Percentiles rank a stretch among this genome's conserved stretches.
Evolutionary conservation across 768 basidiomycete genomes (phyloP).

Genomic region (Mycena sanguinolenta): DNA sequence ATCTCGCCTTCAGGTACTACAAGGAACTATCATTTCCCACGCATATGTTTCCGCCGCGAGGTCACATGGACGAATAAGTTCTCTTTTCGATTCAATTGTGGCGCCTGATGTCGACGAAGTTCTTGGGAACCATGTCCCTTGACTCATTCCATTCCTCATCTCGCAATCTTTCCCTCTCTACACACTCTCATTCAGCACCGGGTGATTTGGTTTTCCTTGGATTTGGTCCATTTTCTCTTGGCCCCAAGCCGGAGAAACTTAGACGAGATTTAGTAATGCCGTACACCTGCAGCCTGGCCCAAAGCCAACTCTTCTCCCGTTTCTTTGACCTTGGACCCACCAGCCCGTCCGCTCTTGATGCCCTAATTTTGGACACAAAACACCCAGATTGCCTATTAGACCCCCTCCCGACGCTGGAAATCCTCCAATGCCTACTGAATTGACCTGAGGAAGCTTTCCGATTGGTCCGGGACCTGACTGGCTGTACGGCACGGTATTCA

Average conservation of each 20-base stretch:
- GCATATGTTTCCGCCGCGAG: background rate
- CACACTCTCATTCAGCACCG: background rate
- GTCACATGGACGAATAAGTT: conserved; percentile 3
- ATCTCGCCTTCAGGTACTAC: background rate
- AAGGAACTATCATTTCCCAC: conserved; percentile 21
- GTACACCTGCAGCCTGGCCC: background rate
- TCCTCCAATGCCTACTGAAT: background rate
- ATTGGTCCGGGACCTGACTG: conserved; percentile 16
- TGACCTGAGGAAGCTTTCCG: background rate
- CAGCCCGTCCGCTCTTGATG: background rate
- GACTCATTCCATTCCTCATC: background rate
- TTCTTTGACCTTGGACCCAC: background rate
- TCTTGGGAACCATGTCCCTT: background rate
- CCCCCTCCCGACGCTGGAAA: background rate
- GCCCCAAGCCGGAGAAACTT: background rate
- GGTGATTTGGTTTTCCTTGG: background rate
- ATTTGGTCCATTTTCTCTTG: background rate
- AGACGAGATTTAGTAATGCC: background rate
- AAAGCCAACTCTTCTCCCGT: background rate
- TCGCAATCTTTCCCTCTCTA: background rate
- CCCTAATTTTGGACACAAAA: background rate
- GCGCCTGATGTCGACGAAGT: background rate
- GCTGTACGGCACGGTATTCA: conserved; percentile 16
- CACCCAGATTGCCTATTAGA: no score
- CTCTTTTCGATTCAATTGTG: conserved; percentile 2